Conservation (phyloP, 495 filamentous ascomycete genomes). For the Penicillium desertorum region DNA sequence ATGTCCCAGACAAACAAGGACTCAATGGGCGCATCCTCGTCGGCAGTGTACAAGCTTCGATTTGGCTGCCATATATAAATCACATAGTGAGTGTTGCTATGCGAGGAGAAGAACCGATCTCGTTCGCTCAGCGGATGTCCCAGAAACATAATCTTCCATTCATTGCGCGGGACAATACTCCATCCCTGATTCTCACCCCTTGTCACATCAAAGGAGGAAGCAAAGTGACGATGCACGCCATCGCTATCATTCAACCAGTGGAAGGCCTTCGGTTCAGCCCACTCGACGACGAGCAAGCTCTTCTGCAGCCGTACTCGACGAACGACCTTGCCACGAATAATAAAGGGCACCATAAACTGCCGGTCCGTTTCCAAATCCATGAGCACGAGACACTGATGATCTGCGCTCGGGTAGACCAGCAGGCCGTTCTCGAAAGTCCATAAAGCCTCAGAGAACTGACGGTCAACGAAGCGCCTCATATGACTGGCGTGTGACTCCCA, state of each 20-base stretch:
- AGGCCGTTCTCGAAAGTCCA: conserved; percentile 64
- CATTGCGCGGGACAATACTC: conserved; percentile 56
- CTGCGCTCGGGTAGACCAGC: conserved; percentile 54
- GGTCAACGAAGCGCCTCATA: conserved; percentile 36
- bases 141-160: conserved; percentile 66
- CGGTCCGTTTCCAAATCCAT: conserved; percentile 53
- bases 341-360: conserved; percentile 54
- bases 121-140: conserved; percentile 58
- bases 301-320: conserved; percentile 58
- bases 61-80: conserved; percentile 68
- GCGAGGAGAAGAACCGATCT: conserved; percentile 65
- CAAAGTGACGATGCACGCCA: conserved; percentile 62
- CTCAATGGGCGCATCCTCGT: conserved; percentile 61
- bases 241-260: conserved; percentile 59
- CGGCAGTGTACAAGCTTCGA: conserved; percentile 54
- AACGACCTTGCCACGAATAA: conserved; percentile 52
- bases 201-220: conserved; percentile 58
- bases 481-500: conserved; percentile 58
- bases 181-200: conserved; percentile 32
- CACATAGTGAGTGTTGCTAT: conserved; percentile 62
- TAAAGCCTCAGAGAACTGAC: conserved; percentile 54
- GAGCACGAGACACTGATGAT: conserved; percentile 46
- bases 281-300: conserved; percentile 61
- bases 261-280: conserved; percentile 60
- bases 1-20: conserved; percentile 69